phyloP scores from a whole-genome alignment of 257 asterid species.

The Solanum pinnatisectum region DNA sequence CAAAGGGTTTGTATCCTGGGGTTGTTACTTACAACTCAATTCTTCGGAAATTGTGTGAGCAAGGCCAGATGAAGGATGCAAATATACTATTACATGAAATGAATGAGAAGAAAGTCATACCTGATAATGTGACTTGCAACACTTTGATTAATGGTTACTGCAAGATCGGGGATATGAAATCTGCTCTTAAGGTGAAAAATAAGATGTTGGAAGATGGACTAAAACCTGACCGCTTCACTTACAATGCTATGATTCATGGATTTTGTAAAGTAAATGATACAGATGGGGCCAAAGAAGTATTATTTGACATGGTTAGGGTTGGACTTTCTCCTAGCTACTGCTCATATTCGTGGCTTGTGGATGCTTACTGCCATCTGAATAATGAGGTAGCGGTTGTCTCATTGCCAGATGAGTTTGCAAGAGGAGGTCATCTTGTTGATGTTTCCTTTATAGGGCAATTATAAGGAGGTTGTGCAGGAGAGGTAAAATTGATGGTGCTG shows the following conservation, averaged over 20 bases:
- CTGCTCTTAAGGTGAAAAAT: constrained; percentile 52
- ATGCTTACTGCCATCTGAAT: constrained; percentile 33
- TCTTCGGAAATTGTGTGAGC: constrained; percentile 70
- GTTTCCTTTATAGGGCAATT: constrained; percentile 56
- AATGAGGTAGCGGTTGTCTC: constrained; percentile 44
- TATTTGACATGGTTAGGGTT: constrained; percentile 48
- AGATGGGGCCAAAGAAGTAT: constrained; percentile 43
- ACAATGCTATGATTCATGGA: constrained; percentile 75
- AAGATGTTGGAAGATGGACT: constrained; percentile 78
- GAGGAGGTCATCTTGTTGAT: constrained; percentile 53
- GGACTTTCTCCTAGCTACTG: constrained; percentile 56
- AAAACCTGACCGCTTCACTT: constrained; percentile 65
- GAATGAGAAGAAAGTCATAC: constrained; percentile 53
- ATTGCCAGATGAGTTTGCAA: constrained; percentile 51
- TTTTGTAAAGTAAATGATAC: constrained; percentile 52
- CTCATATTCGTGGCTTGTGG: constrained; percentile 68
- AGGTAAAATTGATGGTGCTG: constrained; percentile 56
- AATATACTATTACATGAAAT: constrained; percentile 56
- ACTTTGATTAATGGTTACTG: constrained; percentile 80
- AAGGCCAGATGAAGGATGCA: constrained; percentile 62
- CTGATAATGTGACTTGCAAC: constrained; percentile 75
- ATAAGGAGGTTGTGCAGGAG: constrained; percentile 62
- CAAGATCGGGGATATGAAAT: constrained; percentile 75
- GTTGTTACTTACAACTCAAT: constrained; percentile 78
- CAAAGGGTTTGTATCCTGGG: constrained; percentile 49